Evolutionary conservation across 1,284 basidiomycete species (phyloP).

Genomic region (Cutaneotrichosporon cyanovorans): DNA sequence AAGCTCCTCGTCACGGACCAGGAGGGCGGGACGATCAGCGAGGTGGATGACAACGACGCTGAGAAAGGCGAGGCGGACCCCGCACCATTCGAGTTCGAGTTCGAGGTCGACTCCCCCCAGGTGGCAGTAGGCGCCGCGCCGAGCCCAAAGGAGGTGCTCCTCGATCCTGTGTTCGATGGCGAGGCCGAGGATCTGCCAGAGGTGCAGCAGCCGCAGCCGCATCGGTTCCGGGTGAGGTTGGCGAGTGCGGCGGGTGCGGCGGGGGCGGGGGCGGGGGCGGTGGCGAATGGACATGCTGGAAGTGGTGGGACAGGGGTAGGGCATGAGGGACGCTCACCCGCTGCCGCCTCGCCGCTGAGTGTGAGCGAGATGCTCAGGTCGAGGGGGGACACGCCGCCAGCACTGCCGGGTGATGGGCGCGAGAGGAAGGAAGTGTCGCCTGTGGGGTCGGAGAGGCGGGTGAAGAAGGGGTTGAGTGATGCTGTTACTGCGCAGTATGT

Average conservation of each 20-base stretch:
- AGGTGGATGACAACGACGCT: constrained; percentile 14
- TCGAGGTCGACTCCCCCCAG: constrained; percentile 29
- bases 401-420: too few relatives aligned
- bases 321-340: too few relatives aligned
- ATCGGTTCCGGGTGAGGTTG: constrained; percentile 29
- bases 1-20: constrained; percentile 47
- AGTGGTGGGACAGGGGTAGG: too few relatives aligned
- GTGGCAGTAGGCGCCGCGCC: background rate
- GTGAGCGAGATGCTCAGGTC: constrained; percentile 27
- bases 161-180: constrained; percentile 25
- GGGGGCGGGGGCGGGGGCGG: too few relatives aligned
- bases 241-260: constrained; percentile 17
- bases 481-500: constrained; percentile 44
- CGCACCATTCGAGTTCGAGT: constrained; percentile 40
- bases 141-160: constrained; percentile 20
- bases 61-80: too few relatives aligned
- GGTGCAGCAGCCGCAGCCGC: background rate
- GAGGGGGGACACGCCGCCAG: background rate
- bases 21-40: background rate
- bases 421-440: background rate
- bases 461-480: constrained; percentile 9
- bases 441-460: background rate
- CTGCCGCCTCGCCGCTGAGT: constrained; percentile 16
- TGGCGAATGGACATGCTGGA: too few relatives aligned
- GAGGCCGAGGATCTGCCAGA: constrained; percentile 4